These are phyloP conservation scores for Xylaria hypoxylon DNA, from an alignment of 2,329 filamentous ascomycete species.

Conservation along the genomic window DNA sequence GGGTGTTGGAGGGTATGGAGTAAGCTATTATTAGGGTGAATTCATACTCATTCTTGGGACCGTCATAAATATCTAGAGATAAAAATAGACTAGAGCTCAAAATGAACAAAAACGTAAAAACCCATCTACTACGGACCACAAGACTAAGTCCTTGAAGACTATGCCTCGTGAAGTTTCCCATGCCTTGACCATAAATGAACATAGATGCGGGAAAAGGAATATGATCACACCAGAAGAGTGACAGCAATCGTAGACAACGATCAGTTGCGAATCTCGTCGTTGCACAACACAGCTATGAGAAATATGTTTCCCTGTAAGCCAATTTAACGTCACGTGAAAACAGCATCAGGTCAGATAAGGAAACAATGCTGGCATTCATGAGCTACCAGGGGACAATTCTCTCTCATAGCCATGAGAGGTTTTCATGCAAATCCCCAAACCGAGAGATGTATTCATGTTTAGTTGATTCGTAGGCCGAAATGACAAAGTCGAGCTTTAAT, in stretches of 20 bases:
- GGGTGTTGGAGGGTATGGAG: slow-evolving; percentile 9
- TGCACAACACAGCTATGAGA: neutral
- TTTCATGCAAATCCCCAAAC: slow-evolving; percentile 46
- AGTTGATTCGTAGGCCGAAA: slow-evolving; percentile 42
- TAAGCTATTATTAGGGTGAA: neutral
- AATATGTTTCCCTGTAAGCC: too few species aligned
- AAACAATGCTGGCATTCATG: slow-evolving; percentile 50
- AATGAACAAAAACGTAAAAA: slow-evolving; percentile 24
- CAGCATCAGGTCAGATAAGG: slow-evolving; percentile 38
- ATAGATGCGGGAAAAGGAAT: too few species aligned
- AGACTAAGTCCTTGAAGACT: neutral
- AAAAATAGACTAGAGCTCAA: slow-evolving; percentile 25
- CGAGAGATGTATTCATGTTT: slow-evolving; percentile 47
- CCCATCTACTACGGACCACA: neutral
- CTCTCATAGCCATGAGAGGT: slow-evolving; percentile 48
- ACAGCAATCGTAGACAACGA: neutral
- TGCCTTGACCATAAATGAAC: too few species aligned
- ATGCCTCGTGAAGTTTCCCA: neutral
- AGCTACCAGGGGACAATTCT: slow-evolving; percentile 48
- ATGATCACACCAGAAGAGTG: neutral
- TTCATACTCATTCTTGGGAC: neutral
- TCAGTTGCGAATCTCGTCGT: neutral
- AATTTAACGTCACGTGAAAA: slow-evolving; percentile 15
- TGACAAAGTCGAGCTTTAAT: slow-evolving; percentile 48
- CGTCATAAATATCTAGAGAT: slow-evolving; percentile 16